Percentiles rank a stretch among this genome's conserved stretches.
These are phyloP conservation scores for Cylindrodendrum hubeiense DNA, from an alignment of 2,329 filamentous ascomycete species.

Conservation along the genomic window DNA sequence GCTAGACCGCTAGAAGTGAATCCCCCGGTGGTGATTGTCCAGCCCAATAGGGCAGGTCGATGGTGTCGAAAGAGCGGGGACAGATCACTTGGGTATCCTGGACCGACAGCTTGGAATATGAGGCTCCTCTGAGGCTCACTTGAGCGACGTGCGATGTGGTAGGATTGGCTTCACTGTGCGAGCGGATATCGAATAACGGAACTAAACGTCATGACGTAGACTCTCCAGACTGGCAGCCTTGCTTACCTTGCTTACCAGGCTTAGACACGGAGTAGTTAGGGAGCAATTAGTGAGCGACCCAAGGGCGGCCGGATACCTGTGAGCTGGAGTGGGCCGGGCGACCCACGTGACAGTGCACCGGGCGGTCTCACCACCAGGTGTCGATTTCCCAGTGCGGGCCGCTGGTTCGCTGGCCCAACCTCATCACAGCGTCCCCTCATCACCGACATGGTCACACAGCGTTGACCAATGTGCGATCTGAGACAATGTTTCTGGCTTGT, in stretches of 20 bases:
- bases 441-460: conserved; percentile 39
- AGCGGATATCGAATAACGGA: background rate
- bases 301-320: background rate
- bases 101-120: background rate
- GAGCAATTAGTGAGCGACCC: too few species aligned
- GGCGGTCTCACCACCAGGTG: conserved; percentile 20
- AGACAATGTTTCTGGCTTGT: conserved; percentile 26
- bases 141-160: background rate
- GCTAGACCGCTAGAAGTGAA: conserved; percentile 1
- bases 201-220: conserved; percentile 8
- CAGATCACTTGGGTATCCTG: background rate
- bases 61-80: conserved; percentile 24
- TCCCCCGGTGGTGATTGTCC: background rate
- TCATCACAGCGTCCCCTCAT: conserved; percentile 25
- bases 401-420: conserved; percentile 30
- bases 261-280: too few species aligned
- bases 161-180: background rate
- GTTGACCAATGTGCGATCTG: conserved; percentile 35
- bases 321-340: background rate
- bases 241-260: too few species aligned
- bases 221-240: background rate
- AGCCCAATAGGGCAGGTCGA: conserved; percentile 26
- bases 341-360: conserved; percentile 34
- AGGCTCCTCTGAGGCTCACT: conserved; percentile 13
- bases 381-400: conserved; percentile 12